These are phyloP conservation scores for Helenozyma rhizophorensis DNA, from an alignment of 805 yeast genomes.

Conservation along the genomic window DNA sequence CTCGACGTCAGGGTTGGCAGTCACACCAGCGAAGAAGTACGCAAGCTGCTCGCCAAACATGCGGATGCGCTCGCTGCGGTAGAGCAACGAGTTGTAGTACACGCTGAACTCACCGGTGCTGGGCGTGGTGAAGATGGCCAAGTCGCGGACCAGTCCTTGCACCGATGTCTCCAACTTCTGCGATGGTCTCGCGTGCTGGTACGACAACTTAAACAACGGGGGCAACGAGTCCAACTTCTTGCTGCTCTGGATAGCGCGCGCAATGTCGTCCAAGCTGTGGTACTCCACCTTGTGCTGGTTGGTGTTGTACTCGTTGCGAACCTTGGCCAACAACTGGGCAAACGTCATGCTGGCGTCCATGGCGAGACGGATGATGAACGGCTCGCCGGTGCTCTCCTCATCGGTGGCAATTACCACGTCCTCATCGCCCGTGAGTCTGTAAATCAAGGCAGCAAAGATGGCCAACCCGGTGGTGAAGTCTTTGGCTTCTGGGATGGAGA, in stretches of 20 bases:
- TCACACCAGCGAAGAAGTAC: slow-evolving; percentile 42
- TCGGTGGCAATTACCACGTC: slow-evolving; percentile 85
- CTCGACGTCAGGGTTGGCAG: slow-evolving; percentile 32
- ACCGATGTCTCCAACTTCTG: slow-evolving; percentile 45
- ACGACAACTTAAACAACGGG: slow-evolving; percentile 57
- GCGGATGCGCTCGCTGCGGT: slow-evolving; percentile 61
- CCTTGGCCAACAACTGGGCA: slow-evolving; percentile 44
- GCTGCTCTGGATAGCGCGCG: slow-evolving; percentile 43
- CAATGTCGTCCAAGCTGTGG: slow-evolving; percentile 49
- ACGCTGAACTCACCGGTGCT: slow-evolving; percentile 36
- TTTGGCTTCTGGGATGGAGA: slow-evolving; percentile 16
- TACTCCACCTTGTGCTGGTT: slow-evolving; percentile 37
- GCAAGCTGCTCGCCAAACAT: slow-evolving; percentile 70
- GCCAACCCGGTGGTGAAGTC: slow-evolving; percentile 55
- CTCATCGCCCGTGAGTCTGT: slow-evolving; percentile 88
- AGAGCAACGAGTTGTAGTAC: slow-evolving; percentile 73
- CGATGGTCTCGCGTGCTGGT: slow-evolving; percentile 40
- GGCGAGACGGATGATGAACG: slow-evolving; percentile 59
- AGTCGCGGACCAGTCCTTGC: slow-evolving; percentile 57
- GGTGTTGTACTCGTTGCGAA: slow-evolving; percentile 38
- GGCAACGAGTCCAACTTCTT: slow-evolving; percentile 57
- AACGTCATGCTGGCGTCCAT: slow-evolving; percentile 56
- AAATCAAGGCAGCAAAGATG: slow-evolving; percentile 64
- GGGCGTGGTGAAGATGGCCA: slow-evolving; percentile 46
- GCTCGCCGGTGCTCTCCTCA: slow-evolving; percentile 29